Evolutionary conservation across 495 filamentous ascomycete species (phyloP).

Genomic region (Aeminium ludgeri): DNA sequence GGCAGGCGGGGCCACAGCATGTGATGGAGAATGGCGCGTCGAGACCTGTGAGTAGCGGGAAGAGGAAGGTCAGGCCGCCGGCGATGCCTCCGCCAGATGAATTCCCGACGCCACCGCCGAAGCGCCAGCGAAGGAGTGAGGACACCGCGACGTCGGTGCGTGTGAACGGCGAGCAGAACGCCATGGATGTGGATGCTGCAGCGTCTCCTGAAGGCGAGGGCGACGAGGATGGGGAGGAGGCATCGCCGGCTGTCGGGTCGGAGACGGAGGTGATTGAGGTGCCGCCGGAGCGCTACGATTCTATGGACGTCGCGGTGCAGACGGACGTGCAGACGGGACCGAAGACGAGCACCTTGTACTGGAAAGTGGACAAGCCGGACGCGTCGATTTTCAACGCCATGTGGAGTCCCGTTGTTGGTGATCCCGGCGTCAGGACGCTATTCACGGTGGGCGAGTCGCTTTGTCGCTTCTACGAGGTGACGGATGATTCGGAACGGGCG

Average conservation of each 20-base stretch:
- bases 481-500: neutral
- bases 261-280: conserved; percentile 6
- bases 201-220: conserved; percentile 15
- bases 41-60: conserved; percentile 4
- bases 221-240: conserved; percentile 17
- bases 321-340: conserved; percentile 7
- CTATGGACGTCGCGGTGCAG: conserved; percentile 10
- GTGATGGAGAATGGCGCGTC: neutral
- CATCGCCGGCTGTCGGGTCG: conserved; percentile 13
- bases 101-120: conserved; percentile 14
- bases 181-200: conserved; percentile 22
- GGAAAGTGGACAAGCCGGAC: conserved; percentile 7
- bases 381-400: conserved; percentile 5
- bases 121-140: conserved; percentile 16
- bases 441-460: conserved; percentile 11
- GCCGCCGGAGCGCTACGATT: conserved; percentile 8
- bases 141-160: conserved; percentile 15
- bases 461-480: conserved; percentile 11
- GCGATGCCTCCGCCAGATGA: conserved; percentile 10
- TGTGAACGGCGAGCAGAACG: conserved; percentile 18
- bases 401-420: conserved; percentile 4
- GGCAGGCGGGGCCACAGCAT: neutral
- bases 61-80: conserved; percentile 5
- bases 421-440: conserved; percentile 3
- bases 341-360: conserved; percentile 15